A percentile compares a stretch with the other conserved stretches of the same genome.
These are phyloP conservation scores for Stellera chamaejasme DNA, from an alignment of 345 rosid genomes.

Conservation along the genomic window DNA sequence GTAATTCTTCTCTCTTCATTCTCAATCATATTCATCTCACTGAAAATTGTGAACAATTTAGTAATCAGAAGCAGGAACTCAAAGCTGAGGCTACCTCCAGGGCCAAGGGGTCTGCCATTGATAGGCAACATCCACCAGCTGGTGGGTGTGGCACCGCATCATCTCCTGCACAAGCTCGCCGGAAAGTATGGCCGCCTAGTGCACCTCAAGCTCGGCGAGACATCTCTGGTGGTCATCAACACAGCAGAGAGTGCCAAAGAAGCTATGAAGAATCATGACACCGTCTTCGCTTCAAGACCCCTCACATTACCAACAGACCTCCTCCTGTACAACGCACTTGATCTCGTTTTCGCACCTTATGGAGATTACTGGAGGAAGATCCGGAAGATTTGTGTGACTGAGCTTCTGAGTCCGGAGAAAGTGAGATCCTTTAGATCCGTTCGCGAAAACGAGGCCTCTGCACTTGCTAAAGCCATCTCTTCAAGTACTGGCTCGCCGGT, in stretches of 20 bases:
- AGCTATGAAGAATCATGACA: conserved; percentile 22
- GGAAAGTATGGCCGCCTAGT: conserved; percentile 24
- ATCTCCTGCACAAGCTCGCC: conserved; percentile 15
- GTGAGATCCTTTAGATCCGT: conserved; percentile 10
- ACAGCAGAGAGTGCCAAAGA: conserved; percentile 23
- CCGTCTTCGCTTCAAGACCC: conserved; percentile 25
- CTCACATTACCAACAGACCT: conserved; percentile 6
- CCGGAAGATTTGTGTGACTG: conserved; percentile 11
- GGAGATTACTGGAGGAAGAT: conserved; percentile 19
- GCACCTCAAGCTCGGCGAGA: conserved; percentile 29
- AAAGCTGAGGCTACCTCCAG: conserved; percentile 11
- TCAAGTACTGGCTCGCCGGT: not conserved
- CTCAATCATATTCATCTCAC: too few species aligned
- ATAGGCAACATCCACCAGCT: conserved; percentile 28
- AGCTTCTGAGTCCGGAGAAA: conserved; percentile 16
- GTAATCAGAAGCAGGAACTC: too few species aligned
- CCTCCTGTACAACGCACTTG: not conserved
- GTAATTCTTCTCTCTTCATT: too few species aligned
- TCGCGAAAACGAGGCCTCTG: conserved; percentile 12
- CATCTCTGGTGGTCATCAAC: conserved; percentile 16
- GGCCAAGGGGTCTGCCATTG: conserved; percentile 24
- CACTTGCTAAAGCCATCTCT: not conserved
- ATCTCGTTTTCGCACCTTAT: conserved; percentile 16
- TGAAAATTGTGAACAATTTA: too few species aligned
- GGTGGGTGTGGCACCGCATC: conserved; percentile 25